Base-by-base conservation (phyloP, 805 yeast genomes). In the Aciculoconidium aculeatum region DNA sequence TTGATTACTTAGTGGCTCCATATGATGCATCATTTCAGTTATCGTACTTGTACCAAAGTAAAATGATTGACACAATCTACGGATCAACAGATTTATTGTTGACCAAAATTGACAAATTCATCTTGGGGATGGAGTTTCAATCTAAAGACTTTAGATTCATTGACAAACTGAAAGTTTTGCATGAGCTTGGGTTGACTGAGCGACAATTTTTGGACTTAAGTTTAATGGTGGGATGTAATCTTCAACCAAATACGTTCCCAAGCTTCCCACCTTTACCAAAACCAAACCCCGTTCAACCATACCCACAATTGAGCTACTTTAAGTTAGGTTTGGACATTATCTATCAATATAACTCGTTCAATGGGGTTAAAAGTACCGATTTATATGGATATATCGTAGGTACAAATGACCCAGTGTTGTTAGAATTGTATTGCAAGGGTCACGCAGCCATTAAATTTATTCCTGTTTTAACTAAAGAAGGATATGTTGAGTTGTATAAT, bases 31-130 rank as follows among this genome's bases (percentile, higher is more conserved):
- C 86, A 58, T 71, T 78, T 22, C 96, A 90, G 55, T 64, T 92
- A 44, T 74, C 82, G 5, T 86, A 85, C 45, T 58, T 90, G 44
- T 67, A 69, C 37, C 70, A 70, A 25, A 63, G 62, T 27, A 65
- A 62, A 0, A 57, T 65, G 25, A 71, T 90, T 28, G 87, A 88
- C 51, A 77, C 81, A 4, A 75, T 88, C 20, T 83, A 77, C 54
- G 95, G 95, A 1, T 79, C 95, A 6, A 79, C 87, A 1, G 97
- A 92, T 44, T 67, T 77, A 21, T 58, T 88, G 24, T 60, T 90
- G 49, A 69, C 72, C 14, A 53, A 61, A 11, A 67, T 81, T 15
- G 92, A 84, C 34, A 80, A 74, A 40, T 75, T 87, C 35, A 79
- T 90, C 32, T 54, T 78, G 28, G 73, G 80, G 11, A 69, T 87